Conservation (phyloP, 2,329 filamentous ascomycete species). For the Xenosphaeropsis pyriputrescens region DNA sequence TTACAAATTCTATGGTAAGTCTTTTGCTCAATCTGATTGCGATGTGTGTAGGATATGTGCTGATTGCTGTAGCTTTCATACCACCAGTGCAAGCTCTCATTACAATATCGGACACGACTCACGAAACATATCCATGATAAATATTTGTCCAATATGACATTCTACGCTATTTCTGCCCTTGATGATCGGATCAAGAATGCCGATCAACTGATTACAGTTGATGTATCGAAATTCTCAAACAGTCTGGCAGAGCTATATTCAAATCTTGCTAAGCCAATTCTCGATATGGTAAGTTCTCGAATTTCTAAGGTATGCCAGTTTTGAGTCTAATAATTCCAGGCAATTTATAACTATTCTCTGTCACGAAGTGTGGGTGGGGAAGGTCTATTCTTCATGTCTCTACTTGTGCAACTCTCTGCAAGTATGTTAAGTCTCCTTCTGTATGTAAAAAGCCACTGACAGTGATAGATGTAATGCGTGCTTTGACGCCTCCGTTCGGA, state of each 20-base stretch:
- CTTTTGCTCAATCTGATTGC: slow-evolving; percentile 3
- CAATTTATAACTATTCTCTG: slow-evolving; percentile 87
- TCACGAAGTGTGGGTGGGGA: slow-evolving; percentile 94
- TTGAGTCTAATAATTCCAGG: slow-evolving; percentile 25
- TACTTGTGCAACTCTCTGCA: slow-evolving; percentile 86
- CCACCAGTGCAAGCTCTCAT: slow-evolving; percentile 85
- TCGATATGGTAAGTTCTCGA: slow-evolving; percentile 59
- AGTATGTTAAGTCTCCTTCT: slow-evolving; percentile 41
- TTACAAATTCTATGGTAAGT: slow-evolving; percentile 94
- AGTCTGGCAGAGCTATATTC: slow-evolving; percentile 91
- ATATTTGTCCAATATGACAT: slow-evolving; percentile 94
- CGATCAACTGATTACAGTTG: slow-evolving; percentile 92
- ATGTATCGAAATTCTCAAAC: slow-evolving; percentile 92
- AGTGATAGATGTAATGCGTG: slow-evolving; percentile 58
- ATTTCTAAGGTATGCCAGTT: no score
- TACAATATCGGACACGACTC: slow-evolving; percentile 83
- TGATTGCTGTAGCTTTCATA: slow-evolving; percentile 58
- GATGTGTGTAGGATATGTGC: background rate
- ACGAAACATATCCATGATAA: slow-evolving; percentile 93
- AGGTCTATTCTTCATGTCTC: slow-evolving; percentile 86
- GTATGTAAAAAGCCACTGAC: background rate
- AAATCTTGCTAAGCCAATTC: slow-evolving; percentile 83
- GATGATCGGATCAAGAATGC: slow-evolving; percentile 98
- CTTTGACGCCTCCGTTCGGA: slow-evolving; percentile 87
- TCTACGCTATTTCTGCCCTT: slow-evolving; percentile 87